phyloP scores from a whole-genome alignment of 1,139 yeast genomes.

The Scheffersomyces illinoinensis region DNA sequence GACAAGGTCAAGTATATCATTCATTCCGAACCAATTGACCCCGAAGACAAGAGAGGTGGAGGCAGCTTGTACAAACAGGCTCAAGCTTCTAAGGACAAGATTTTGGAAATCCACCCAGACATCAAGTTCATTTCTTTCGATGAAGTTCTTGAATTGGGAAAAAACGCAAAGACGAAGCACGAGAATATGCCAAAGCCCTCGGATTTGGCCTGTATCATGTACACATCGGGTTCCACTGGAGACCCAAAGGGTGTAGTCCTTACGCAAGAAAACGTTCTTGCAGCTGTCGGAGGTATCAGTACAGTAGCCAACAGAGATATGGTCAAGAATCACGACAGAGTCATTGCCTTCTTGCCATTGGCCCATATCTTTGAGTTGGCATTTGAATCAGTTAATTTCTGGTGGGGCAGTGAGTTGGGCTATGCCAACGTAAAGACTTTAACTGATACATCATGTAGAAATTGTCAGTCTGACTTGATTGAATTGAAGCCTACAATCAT shows the following conservation, averaged over 20 bases:
- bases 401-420: constrained; percentile 91
- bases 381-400: constrained; percentile 74
- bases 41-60: constrained; percentile 60
- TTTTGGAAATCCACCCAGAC: constrained; percentile 73
- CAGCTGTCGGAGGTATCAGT: constrained; percentile 84
- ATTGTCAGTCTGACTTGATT: constrained; percentile 85
- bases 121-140: constrained; percentile 63
- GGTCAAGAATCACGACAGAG: constrained; percentile 59
- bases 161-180: constrained; percentile 25
- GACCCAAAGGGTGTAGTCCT: constrained; percentile 96
- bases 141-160: constrained; percentile 70
- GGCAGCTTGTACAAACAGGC: constrained; percentile 63
- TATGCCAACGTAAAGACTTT: constrained; percentile 93
- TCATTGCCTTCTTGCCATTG: constrained; percentile 88
- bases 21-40: constrained; percentile 63
- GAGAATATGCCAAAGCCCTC: constrained; percentile 59
- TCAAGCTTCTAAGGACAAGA: constrained; percentile 53
- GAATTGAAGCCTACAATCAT: constrained; percentile 89
- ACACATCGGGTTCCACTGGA: constrained; percentile 98
- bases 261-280: constrained; percentile 72
- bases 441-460: constrained; percentile 75
- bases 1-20: constrained; percentile 64
- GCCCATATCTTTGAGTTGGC: constrained; percentile 95
- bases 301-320: constrained; percentile 57
- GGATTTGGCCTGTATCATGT: constrained; percentile 92